Conservation (phyloP, 2,329 filamentous ascomycete species). For the Fusarium tricinctum region DNA sequence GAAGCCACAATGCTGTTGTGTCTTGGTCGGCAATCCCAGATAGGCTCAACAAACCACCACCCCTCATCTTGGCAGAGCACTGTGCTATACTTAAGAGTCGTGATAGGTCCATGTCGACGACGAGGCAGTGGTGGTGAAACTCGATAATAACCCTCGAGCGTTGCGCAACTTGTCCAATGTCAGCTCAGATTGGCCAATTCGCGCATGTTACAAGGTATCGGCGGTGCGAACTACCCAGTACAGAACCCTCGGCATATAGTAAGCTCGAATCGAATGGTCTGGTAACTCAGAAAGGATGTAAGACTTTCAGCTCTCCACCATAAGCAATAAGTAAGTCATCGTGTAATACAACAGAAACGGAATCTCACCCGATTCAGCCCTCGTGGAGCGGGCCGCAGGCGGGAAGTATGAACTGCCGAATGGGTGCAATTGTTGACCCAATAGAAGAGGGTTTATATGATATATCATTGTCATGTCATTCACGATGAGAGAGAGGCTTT, state of each 20-base stretch:
- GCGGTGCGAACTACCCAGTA: background rate
- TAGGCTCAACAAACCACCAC: conserved; percentile 21
- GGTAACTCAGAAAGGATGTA: conserved; percentile 5
- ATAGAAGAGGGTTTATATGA: conserved; percentile 14
- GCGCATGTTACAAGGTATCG: background rate
- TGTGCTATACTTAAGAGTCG: conserved; percentile 21
- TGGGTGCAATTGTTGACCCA: conserved; percentile 17
- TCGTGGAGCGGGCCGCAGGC: conserved; percentile 26
- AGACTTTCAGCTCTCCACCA: conserved; percentile 24
- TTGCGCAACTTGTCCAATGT: conserved; percentile 13
- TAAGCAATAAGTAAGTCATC: conserved; percentile 10
- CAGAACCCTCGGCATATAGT: conserved; percentile 18
- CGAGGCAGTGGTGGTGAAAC: conserved; percentile 37
- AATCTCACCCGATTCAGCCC: conserved; percentile 26
- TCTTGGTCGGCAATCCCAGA: conserved; percentile 33
- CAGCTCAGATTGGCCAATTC: conserved; percentile 14
- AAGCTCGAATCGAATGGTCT: conserved; percentile 8
- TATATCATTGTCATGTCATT: conserved; percentile 4
- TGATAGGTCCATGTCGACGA: conserved; percentile 34
- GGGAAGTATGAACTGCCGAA: conserved; percentile 32
- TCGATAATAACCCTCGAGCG: conserved; percentile 15
- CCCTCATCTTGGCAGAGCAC: conserved; percentile 36
- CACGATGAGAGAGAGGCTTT: conserved; percentile 34
- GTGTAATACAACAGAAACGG: conserved; percentile 27
- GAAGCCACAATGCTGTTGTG: conserved; percentile 40